Evolutionary conservation across 202 grass and related monocot genomes (phyloP), one percentile per base, ranked within the genome.

Genomic region (Bolboschoenoplectus hybrid): DNA sequence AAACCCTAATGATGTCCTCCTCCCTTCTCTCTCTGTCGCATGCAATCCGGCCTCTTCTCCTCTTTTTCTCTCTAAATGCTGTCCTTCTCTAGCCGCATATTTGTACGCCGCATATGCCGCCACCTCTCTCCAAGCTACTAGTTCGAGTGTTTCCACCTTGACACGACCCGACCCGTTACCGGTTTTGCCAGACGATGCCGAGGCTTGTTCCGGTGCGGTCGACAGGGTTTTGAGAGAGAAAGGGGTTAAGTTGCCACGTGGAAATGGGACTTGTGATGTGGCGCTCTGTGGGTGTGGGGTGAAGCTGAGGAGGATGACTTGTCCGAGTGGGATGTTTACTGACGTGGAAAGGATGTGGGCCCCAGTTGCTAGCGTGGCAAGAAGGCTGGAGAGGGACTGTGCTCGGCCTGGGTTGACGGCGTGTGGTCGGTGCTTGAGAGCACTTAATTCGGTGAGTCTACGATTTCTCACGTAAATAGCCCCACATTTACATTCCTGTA

Each of bases 281-380:
- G 93, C 90, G 9, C 92, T 92, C 81, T 98, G 93, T 87, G 93
- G 91, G 89, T 98, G 97, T 82, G 93, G 91, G 46, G 65, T 98
- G 4, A 89, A 88, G 88, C 85, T 98, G 67, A 73, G 93, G 84
- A 81, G 93, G 61, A 81, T 92, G 57, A 16, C 90, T 6, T 99
- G 97, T 86, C 82, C 83, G 0, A 43, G 81, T 7, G 51, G 85
- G 52, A 81, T 85, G 63, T 73, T 82, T 26, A 16, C 49, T 35
- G 60, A 76, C 36, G 60, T 56, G 3, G 82, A 51, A 6, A 89
- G 90, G 11, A 16, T 60, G 86, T 99, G 93, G 91, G 72, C 57
- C 1, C 97, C 93, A 0, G 7, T 63, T 9, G 58, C 63, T 0
- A 58, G 75, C 5, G 85, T 57, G 57, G 86, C 86, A 38, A 89